Evolutionary conservation across 495 filamentous ascomycete species (phyloP), one percentile per base, ranked within the genome.

Genomic region (Hypoxylon fuscum): DNA sequence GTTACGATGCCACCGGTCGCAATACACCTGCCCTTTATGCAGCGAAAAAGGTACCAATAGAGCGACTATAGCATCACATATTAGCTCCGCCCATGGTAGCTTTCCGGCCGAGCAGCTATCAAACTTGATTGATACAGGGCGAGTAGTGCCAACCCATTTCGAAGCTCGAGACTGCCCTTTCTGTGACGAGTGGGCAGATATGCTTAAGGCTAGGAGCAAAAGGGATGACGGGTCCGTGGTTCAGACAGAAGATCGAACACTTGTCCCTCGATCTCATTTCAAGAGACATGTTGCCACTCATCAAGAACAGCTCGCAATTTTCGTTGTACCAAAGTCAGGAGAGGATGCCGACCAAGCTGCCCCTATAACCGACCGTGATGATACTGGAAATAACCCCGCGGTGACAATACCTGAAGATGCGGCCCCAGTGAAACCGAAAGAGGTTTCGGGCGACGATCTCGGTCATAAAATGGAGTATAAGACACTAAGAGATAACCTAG

Each of bases 11-110:
- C 75, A 77, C 49, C 66, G 68, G 18, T 52, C 40, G 14, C 8
- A 37, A 1, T 77, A 70, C 31, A 42, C 2, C 0, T 76, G 74
- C 25, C 22, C 23, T 10, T 49, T 76, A 0, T 76, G 74, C 25
- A 25, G 14, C 15, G 11, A 0, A n/a, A n/a, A n/a, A n/a, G n/a
- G n/a, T n/a, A n/a, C n/a, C n/a, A n/a, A n/a, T n/a, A n/a, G 9
- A 21, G 10, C 9, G 2, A 37, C 50, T 29, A 18, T 55, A 14
- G 5, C 5, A 23, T 22, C 14, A 18, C 49, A 45, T 14, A 8
- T 50, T 6, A 37, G 18, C 18, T 31, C 34, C 1, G 3, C 22
- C 7, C 59, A 62, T 44, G 35, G 44, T 2, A 12, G 17, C 7
- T 56, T 43, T 15, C n/a, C 51, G 9, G 23, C n/a, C 1, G 15